Percentiles rank a stretch among this genome's conserved stretches.
Conservation (phyloP, 805 yeast species). For the Danielia reshetovae region DNA sequence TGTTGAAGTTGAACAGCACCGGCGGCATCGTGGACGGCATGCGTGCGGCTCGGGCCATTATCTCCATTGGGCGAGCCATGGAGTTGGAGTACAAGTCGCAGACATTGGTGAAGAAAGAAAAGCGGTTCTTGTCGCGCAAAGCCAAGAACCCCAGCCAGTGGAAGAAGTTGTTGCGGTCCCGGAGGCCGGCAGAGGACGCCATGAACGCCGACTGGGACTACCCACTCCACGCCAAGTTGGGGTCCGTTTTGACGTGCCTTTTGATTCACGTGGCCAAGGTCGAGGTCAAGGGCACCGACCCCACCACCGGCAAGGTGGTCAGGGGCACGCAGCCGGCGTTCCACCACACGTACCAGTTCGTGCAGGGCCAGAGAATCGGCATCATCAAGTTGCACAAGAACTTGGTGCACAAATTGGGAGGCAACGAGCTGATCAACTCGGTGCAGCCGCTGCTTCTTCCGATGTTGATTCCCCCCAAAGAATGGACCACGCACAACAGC, state of each 20-base stretch:
- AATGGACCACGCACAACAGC: slow-evolving; percentile 76
- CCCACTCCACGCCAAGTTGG: slow-evolving; percentile 56
- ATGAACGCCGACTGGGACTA: slow-evolving; percentile 21
- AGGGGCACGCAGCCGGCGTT: slow-evolving; percentile 84
- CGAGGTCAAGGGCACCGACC: slow-evolving; percentile 75
- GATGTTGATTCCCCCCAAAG: slow-evolving; percentile 86
- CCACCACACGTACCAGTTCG: slow-evolving; percentile 80
- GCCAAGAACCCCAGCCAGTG: slow-evolving; percentile 45
- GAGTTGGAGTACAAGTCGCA: slow-evolving; percentile 82
- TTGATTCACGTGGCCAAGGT: slow-evolving; percentile 81
- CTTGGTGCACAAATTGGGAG: slow-evolving; percentile 62
- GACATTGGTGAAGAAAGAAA: slow-evolving; percentile 53
- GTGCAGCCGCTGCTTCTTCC: slow-evolving; percentile 87
- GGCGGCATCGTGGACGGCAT: slow-evolving; percentile 78
- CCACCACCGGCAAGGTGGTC: slow-evolving; percentile 65
- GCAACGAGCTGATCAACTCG: slow-evolving; percentile 58
- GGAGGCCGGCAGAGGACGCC: slow-evolving; percentile 2
- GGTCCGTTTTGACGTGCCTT: slow-evolving; percentile 72
- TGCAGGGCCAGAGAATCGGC: slow-evolving; percentile 76
- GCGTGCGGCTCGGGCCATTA: slow-evolving; percentile 77
- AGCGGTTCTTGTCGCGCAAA: slow-evolving; percentile 40
- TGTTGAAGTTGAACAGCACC: slow-evolving; percentile 68
- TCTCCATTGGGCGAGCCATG: slow-evolving; percentile 76
- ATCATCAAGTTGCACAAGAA: slow-evolving; percentile 71
- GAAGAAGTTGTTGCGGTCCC: slow-evolving; percentile 39